Conservation (phyloP, 1,284 basidiomycete species). For the Phellinidium pouzarii region DNA sequence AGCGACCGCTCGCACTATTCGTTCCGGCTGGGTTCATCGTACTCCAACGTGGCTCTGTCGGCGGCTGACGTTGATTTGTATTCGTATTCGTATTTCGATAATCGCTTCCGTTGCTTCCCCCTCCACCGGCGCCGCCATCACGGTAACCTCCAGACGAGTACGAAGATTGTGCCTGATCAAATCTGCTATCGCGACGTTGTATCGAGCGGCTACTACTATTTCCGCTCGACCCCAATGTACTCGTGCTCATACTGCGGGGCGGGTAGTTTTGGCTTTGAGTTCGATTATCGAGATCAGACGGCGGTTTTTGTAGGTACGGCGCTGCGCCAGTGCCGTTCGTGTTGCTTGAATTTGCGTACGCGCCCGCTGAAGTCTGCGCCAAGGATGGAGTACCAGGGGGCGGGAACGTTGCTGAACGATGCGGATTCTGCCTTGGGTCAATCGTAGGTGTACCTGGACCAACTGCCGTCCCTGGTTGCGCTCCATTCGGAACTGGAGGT, state of each 20-base stretch:
- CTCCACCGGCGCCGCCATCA: background rate
- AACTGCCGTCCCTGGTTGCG: background rate
- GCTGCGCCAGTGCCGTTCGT: background rate
- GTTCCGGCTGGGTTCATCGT: background rate
- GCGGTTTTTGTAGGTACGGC: background rate
- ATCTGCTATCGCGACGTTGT: background rate
- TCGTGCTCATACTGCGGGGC: background rate
- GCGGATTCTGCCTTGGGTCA: slow-evolving; percentile 5
- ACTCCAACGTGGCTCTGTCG: background rate
- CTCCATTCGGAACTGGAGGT: background rate
- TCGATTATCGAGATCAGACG: too few relatives aligned
- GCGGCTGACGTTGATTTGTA: background rate
- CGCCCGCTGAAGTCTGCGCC: too few relatives aligned
- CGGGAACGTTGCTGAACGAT: background rate
- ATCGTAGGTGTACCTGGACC: background rate
- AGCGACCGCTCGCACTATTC: background rate
- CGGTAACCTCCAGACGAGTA: background rate
- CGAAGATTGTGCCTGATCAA: background rate
- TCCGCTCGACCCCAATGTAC: background rate
- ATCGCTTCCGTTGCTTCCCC: background rate
- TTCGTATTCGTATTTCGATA: background rate
- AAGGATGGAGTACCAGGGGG: too few relatives aligned
- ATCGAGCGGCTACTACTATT: background rate
- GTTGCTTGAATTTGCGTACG: too few relatives aligned
- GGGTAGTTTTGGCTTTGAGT: background rate